Evolutionary conservation across 345 rosid species (phyloP).

Genomic region (Passiflora organensis): DNA sequence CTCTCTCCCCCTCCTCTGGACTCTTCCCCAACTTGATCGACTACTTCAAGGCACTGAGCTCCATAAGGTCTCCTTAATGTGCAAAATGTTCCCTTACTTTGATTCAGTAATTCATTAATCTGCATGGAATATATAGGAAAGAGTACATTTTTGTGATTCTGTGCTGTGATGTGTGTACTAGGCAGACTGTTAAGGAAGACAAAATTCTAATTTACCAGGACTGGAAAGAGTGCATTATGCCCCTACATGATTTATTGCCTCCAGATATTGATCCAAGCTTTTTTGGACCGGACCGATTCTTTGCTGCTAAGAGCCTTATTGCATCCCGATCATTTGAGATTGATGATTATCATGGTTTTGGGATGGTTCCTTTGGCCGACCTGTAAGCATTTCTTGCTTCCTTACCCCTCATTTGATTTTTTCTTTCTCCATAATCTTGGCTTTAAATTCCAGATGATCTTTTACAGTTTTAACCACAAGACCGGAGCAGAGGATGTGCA

Average conservation of each 20-base stretch:
- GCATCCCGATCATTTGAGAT: slow-evolving; percentile 76
- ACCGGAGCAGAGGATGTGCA: slow-evolving; percentile 88
- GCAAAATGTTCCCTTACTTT: neutral
- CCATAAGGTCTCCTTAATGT: slow-evolving; percentile 46
- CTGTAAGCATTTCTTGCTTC: slow-evolving; percentile 48
- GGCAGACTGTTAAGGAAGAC: slow-evolving; percentile 81
- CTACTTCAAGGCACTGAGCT: slow-evolving; percentile 81
- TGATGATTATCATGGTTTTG: slow-evolving; percentile 72
- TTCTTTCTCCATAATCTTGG: neutral
- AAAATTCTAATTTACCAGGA: slow-evolving; percentile 60
- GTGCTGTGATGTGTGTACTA: slow-evolving; percentile 7
- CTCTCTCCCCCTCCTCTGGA: slow-evolving; percentile 65
- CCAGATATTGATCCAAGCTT: slow-evolving; percentile 21
- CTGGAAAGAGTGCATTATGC: slow-evolving; percentile 65
- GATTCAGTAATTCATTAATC: neutral
- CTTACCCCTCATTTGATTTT: neutral
- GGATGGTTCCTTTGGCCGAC: slow-evolving; percentile 94
- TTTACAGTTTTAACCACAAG: slow-evolving; percentile 81
- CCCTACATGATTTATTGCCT: slow-evolving; percentile 42
- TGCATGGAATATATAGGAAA: too few relatives aligned
- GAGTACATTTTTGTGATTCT: neutral
- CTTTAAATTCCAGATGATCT: neutral
- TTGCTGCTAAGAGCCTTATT: slow-evolving; percentile 62
- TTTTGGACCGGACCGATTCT: slow-evolving; percentile 59
- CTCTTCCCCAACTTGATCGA: slow-evolving; percentile 47